These are phyloP conservation scores for Botryotinia narcissicola DNA, from an alignment of 2,329 filamentous ascomycete species.

Conservation along the genomic window DNA sequence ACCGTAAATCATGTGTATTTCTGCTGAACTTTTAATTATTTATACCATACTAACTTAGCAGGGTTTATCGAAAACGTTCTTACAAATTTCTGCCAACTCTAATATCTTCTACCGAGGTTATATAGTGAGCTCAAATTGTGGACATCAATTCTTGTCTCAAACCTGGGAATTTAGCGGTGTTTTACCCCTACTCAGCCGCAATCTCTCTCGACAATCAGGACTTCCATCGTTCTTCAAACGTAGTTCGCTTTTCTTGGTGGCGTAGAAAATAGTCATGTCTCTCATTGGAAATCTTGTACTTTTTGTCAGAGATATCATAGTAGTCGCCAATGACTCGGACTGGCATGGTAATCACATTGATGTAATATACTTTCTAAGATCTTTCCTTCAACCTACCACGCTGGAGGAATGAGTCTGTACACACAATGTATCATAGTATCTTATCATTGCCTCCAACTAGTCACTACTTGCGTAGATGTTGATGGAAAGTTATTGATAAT, in stretches of 20 bases:
- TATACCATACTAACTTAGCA: background rate
- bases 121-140: background rate
- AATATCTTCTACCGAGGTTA: background rate
- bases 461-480: too few species aligned
- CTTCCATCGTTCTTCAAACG: background rate
- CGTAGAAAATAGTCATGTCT: background rate
- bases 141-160: background rate
- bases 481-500: too few species aligned
- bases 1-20: background rate
- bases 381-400: background rate
- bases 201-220: background rate
- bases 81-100: background rate
- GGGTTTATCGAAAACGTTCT: rapidly evolving
- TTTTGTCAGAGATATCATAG: background rate
- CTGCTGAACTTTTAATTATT: background rate
- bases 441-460: background rate
- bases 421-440: background rate
- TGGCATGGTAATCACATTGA: background rate
- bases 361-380: background rate
- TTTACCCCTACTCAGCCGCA: background rate
- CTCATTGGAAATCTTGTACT: background rate
- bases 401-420: background rate
- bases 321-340: background rate
- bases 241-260: background rate
- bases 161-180: background rate